Evolutionary conservation across 176 grass and related monocot genomes (phyloP).

Genomic region (Triticum urartu): DNA sequence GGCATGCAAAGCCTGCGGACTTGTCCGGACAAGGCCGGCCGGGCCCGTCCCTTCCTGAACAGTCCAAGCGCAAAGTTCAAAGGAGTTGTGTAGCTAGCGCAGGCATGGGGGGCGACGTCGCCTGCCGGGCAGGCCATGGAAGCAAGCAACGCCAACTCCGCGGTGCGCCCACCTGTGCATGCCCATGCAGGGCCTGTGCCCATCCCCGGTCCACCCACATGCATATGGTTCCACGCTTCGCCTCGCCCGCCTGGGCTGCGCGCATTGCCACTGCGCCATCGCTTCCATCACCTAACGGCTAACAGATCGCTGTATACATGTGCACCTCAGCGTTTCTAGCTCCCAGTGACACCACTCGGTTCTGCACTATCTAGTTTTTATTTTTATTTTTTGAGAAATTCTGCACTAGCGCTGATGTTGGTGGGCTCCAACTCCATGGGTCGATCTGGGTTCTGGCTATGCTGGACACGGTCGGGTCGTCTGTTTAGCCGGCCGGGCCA

Average conservation of each 20-base stretch:
- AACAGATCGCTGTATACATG: background rate
- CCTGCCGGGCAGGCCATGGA: background rate
- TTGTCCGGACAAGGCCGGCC: background rate
- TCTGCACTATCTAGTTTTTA: background rate
- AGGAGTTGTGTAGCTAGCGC: slow-evolving; percentile 4
- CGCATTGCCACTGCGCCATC: background rate
- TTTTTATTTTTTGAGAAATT: background rate
- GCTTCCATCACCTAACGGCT: slow-evolving; percentile 16
- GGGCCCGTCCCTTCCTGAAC: slow-evolving; percentile 16
- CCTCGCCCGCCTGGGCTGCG: background rate
- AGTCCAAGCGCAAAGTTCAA: slow-evolving; percentile 28
- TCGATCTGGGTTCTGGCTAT: background rate
- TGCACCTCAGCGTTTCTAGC: background rate
- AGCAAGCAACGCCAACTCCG: background rate
- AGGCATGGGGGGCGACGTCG: slow-evolving; percentile 17
- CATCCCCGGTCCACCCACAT: background rate
- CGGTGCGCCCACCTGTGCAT: background rate
- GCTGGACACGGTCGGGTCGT: background rate
- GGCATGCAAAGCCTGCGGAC: slow-evolving; percentile 27
- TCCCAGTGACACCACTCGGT: background rate
- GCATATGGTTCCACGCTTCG: background rate
- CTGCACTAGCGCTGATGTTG: background rate
- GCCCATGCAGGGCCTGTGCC: background rate
- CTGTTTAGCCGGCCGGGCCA: background rate
- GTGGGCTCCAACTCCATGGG: slow-evolving; percentile 1